Evolutionary conservation across 495 filamentous ascomycete species (phyloP), one percentile per base, ranked within the genome.

Genomic region (Penicillium cosmopolitanum): DNA sequence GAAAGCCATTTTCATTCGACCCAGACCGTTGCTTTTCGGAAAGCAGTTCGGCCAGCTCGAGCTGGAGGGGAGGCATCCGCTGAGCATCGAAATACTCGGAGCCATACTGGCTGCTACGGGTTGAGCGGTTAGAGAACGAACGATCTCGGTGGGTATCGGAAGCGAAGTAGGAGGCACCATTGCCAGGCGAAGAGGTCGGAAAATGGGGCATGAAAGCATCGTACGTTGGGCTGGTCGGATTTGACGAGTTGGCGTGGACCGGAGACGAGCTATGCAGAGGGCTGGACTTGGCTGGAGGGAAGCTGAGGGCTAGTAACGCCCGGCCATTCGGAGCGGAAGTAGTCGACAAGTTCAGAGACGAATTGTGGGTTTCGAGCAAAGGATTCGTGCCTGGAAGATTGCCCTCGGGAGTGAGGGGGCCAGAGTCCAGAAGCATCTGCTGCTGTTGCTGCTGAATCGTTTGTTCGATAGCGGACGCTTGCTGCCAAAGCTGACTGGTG

Each of bases 81-180:
- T 62, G 69, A 9, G 66, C 23, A 28, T 80, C 77, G 46, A 75
- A 50, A 34, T 75, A 71, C n/a, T 81, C 78, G 16, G 70, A 68
- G 19, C 70, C 75, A 40, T 73, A 79, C 44, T 73, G 69, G 56
- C 77, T 77, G 65, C 76, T 79, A 40, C 69, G 74, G 42, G 62
- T 63, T 9, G 78, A 81, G 47, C 76, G 78, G 48, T 81, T 81
- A 28, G 78, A 81, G 53, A 78, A 76, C 5, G 78, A 81, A 35
- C 78, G 77, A 58, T 78, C 73, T 13, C 78, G 77, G 50, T 67
- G 62, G 51, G 71, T 67, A 34, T 78, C 73, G 25, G 71, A 60
- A 25, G 63, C 75, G 51, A 78, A 75, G 58, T 74, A 74, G 1
- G 72, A 74, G 31, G 52, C 57, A 34, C 61, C 56, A 50, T 71